These are phyloP conservation scores for Bromus sterilis DNA, from an alignment of 176 grass and related monocot species.

Conservation along the genomic window DNA sequence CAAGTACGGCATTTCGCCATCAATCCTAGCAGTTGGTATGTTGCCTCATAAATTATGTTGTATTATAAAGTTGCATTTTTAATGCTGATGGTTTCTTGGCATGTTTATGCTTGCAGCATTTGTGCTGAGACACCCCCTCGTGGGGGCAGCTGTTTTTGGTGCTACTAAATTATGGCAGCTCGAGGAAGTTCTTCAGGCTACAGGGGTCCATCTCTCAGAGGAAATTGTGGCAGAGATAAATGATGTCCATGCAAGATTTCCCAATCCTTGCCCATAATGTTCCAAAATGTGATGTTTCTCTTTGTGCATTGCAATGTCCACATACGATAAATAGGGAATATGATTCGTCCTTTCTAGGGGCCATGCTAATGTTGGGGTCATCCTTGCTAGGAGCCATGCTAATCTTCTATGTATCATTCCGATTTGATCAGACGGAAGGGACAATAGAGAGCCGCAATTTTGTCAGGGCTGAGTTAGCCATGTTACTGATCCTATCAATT, in stretches of 20 bases:
- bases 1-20: constrained; percentile 62
- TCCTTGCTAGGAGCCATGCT: no score
- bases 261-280: constrained; percentile 58
- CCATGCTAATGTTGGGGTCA: no score
- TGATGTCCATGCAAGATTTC: constrained; percentile 55
- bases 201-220: constrained; percentile 23
- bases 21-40: constrained; percentile 66
- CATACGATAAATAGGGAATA: neutral
- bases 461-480: neutral
- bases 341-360: neutral
- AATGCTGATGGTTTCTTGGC: neutral
- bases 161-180: constrained; percentile 77
- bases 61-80: neutral
- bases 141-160: constrained; percentile 67
- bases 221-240: constrained; percentile 65
- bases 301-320: neutral
- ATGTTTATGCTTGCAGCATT: constrained; percentile 35
- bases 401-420: neutral
- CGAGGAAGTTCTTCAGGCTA: constrained; percentile 49
- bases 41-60: neutral
- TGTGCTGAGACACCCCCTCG: constrained; percentile 63
- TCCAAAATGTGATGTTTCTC: neutral
- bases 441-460: no score
- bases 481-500: neutral
- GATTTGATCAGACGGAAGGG: neutral